Evolutionary conservation across 495 filamentous ascomycete genomes (phyloP), one percentile per base, ranked within the genome.

Genomic region (Cercophora newfieldiana): DNA sequence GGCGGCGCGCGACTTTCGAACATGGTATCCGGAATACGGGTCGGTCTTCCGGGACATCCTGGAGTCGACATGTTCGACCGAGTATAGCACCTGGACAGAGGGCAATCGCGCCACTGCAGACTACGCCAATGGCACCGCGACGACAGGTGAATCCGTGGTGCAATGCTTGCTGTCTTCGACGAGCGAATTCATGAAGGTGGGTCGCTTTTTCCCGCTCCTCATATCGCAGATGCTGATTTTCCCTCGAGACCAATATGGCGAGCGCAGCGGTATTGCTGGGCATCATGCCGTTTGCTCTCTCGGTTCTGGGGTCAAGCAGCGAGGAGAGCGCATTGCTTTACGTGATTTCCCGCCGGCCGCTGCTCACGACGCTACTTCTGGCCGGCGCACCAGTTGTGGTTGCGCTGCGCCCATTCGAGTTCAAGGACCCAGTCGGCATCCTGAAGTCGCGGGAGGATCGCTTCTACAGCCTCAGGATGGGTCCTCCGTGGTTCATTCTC

Each of bases 111-210:
- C 59, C 10, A 50, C 22, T 2, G 7, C 37, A 0, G 33, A 7
- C 21, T 24, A 61, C 59, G 8, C 0, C 47, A 56, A 64, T 30
- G 50, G 49, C 50, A 64, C 61, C 10, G 8, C 30, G 14, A 56
- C 61, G 1, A 16, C 61, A 3, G 30, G 61, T 51, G 51, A 64
- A 47, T 14, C 50, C 8, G 71, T 74, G 26, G 64, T 74, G 48
- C 61, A 74, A 16, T 75, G 73, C 64, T 57, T 75, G 6, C 68
- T 75, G 37, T 64, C 61, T 1, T 59, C 63, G 22, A 65, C 62
- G 18, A 63, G 67, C 33, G 71, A 74, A 47, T 74, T 66, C 62
- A 69, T 74, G 67, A 72, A 75, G 59, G n/a, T n/a, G n/a, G n/a
- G n/a, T n/a, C n/a, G n/a, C n/a, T n/a, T n/a, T n/a, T n/a, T n/a